These are phyloP conservation scores for Trametes hirsuta DNA, from an alignment of 1,284 basidiomycete genomes.

Conservation along the genomic window DNA sequence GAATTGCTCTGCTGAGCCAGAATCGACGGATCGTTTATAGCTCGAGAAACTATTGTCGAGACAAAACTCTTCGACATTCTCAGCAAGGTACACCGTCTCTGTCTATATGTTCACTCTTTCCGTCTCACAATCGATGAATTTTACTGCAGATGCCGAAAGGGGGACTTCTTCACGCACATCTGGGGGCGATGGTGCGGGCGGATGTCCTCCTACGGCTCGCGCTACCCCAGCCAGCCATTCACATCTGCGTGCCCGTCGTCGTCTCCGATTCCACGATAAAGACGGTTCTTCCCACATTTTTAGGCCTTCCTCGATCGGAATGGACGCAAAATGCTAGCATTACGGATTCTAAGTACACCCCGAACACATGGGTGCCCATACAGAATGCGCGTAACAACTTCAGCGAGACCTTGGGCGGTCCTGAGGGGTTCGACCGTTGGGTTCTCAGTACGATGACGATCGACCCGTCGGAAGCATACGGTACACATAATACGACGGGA, in stretches of 20 bases:
- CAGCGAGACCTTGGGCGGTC: constrained; percentile 52
- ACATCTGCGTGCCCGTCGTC: constrained; percentile 50
- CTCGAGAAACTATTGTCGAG: constrained; percentile 56
- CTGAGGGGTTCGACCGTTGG: constrained; percentile 71
- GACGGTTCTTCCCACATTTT: constrained; percentile 53
- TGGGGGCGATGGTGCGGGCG: constrained; percentile 68
- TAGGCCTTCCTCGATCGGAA: constrained; percentile 42
- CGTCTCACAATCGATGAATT: no score
- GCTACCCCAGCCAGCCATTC: constrained; percentile 56
- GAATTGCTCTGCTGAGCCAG: neutral
- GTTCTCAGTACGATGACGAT: constrained; percentile 59
- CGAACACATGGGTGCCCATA: constrained; percentile 57
- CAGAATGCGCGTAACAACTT: constrained; percentile 58
- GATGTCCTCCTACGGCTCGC: constrained; percentile 54
- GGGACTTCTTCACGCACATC: constrained; percentile 70
- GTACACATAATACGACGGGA: constrained; percentile 65
- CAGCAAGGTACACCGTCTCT: constrained; percentile 46
- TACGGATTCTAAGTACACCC: constrained; percentile 47
- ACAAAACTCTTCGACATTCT: constrained; percentile 65
- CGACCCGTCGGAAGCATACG: constrained; percentile 68
- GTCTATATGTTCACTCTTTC: neutral
- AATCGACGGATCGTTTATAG: constrained; percentile 35
- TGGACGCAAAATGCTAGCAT: constrained; percentile 41
- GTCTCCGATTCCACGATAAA: constrained; percentile 44
- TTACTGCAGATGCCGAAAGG: constrained; percentile 73